Conservation (phyloP, 768 basidiomycete genomes). For the Lactarius hatsudake region DNA sequence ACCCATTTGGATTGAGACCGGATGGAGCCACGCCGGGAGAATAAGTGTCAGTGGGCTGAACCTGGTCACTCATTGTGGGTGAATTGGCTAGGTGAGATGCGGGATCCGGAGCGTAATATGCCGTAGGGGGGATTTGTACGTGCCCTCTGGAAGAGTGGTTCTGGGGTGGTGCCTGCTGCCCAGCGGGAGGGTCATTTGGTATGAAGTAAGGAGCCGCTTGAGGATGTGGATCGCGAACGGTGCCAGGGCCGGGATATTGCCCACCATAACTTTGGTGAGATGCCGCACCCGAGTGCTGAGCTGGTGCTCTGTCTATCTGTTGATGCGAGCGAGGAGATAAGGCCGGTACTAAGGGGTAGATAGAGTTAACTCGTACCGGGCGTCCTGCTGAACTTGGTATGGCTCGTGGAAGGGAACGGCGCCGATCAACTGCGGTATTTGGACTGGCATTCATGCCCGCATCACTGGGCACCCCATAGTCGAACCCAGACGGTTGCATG, state of each 20-base stretch:
- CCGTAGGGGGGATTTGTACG: slow-evolving; percentile 17
- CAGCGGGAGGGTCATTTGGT: background rate
- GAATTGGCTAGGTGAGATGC: slow-evolving; percentile 4
- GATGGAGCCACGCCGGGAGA: background rate
- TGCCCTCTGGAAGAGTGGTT: slow-evolving; percentile 3
- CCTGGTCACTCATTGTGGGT: background rate
- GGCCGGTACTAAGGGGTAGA: background rate
- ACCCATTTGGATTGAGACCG: background rate
- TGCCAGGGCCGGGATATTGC: background rate
- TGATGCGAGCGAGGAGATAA: background rate
- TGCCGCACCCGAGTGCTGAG: background rate
- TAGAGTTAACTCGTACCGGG: slow-evolving; percentile 6
- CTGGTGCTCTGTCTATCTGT: background rate
- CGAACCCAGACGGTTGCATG: slow-evolving; percentile 5
- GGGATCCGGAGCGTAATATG: slow-evolving; percentile 7
- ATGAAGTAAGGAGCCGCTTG: background rate
- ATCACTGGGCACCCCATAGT: background rate
- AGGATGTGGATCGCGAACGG: background rate
- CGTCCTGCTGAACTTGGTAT: background rate
- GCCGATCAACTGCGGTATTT: background rate
- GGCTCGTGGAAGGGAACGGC: background rate
- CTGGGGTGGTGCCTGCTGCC: background rate
- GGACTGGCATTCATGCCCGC: background rate
- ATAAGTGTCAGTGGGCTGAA: background rate
- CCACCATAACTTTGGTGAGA: background rate